A percentile compares a stretch with the other conserved stretches of the same genome.
Conservation (phyloP, 805 yeast species). For the Saturnispora sekii region DNA sequence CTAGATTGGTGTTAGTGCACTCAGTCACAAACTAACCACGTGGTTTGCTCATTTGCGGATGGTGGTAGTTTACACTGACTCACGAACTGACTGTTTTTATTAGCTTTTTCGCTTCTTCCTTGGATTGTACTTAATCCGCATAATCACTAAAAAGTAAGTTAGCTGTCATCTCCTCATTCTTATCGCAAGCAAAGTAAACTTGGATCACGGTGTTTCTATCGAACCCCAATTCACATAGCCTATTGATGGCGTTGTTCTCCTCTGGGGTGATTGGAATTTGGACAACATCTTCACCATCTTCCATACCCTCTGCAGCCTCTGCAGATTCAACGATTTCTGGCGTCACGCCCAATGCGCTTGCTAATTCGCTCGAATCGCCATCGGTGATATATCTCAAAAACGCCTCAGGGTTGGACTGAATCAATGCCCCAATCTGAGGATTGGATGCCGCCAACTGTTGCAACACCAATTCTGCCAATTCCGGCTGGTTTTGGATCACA, state of each 20-base stretch:
- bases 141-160: conserved; percentile 71
- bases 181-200: conserved; percentile 96
- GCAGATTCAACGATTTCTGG: conserved; percentile 29
- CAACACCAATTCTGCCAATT: conserved; percentile 71
- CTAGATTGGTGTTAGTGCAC: too few relatives aligned
- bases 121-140: conserved; percentile 19
- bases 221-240: conserved; percentile 89
- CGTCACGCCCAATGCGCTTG: conserved; percentile 31
- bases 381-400: conserved; percentile 66
- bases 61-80: too few relatives aligned
- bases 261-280: conserved; percentile 57
- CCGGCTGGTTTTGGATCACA: conserved; percentile 78
- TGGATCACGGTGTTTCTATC: conserved; percentile 81
- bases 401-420: conserved; percentile 83
- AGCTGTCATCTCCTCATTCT: conserved; percentile 94
- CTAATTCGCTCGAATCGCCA: conserved; percentile 48
- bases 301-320: conserved; percentile 29
- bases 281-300: conserved; percentile 6
- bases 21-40: too few relatives aligned
- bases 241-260: conserved; percentile 80
- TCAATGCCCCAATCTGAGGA: conserved; percentile 76
- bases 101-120: not conserved
- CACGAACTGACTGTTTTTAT: too few relatives aligned
- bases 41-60: too few relatives aligned
- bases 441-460: conserved; percentile 73